These are phyloP conservation scores for Pseudocercospora cruenta DNA, from an alignment of 2,329 filamentous ascomycete species.

Conservation along the genomic window DNA sequence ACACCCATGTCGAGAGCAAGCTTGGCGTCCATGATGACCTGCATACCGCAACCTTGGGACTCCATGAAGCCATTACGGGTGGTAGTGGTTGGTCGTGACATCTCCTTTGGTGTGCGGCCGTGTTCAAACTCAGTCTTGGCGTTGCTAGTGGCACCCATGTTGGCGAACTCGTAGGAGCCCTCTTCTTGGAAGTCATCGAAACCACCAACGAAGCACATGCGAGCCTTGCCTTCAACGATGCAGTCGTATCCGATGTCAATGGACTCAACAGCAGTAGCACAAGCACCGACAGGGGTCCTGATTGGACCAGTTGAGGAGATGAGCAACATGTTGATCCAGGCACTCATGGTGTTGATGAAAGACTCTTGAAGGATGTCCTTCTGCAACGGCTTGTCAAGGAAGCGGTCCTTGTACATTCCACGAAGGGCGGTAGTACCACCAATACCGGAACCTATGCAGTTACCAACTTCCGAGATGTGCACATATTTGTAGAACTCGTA, in stretches of 20 bases:
- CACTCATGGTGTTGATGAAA: conserved; percentile 99
- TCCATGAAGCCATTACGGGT: conserved; percentile 99
- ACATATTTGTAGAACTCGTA: conserved; percentile 99
- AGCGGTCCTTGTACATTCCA: conserved; percentile 98
- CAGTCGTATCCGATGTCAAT: conserved; percentile 98
- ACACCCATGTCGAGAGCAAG: conserved; percentile 98
- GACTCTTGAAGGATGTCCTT: conserved; percentile 99
- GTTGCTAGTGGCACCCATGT: conserved; percentile 99
- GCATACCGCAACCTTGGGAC: conserved; percentile 96
- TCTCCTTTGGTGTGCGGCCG: conserved; percentile 91
- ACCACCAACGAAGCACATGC: conserved; percentile 95
- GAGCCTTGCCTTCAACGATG: conserved; percentile 96
- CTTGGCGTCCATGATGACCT: conserved; percentile 97
- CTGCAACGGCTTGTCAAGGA: conserved; percentile 93
- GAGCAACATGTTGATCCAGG: conserved; percentile 99
- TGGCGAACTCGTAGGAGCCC: conserved; percentile 98
- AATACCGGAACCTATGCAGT: conserved; percentile 98
- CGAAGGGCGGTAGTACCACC: conserved; percentile 89
- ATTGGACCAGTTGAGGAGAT: conserved; percentile 96
- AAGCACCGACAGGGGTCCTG: conserved; percentile 97
- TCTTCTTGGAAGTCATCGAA: conserved; percentile 99
- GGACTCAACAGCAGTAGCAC: conserved; percentile 95
- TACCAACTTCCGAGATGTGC: conserved; percentile 95
- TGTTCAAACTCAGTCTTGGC: conserved; percentile 95
- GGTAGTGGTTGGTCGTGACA: conserved; percentile 96